Percentiles rank a stretch among this genome's conserved stretches.
Evolutionary conservation across 1,284 basidiomycete species (phyloP).

Genomic region (Takashimella koratensis): DNA sequence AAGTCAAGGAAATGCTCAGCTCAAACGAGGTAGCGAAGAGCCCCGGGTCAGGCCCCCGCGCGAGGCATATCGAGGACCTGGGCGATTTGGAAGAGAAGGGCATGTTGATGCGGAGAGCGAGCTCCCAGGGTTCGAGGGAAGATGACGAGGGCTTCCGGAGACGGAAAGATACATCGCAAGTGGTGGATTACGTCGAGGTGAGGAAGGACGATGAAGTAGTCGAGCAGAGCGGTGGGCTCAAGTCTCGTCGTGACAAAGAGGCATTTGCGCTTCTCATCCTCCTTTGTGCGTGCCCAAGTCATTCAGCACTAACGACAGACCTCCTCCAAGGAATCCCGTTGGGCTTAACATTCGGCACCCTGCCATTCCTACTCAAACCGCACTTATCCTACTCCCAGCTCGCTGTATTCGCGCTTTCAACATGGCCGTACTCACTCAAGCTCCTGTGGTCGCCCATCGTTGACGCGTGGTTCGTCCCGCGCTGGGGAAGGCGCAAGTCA

Average conservation of each 20-base stretch:
- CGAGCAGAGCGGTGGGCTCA: conserved; percentile 26
- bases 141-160: conserved; percentile 7
- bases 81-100: conserved; percentile 43
- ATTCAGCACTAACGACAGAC: conserved; percentile 53
- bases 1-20: not conserved
- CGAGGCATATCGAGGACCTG: conserved; percentile 38
- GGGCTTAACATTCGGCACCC: conserved; percentile 68
- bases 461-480: conserved; percentile 77
- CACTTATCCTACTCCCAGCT: conserved; percentile 95
- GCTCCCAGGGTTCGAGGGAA: conserved; percentile 14
- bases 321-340: conserved; percentile 89
- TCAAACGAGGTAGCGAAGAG: not conserved
- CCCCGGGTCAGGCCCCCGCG: conserved; percentile 7
- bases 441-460: conserved; percentile 97
- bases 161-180: not conserved
- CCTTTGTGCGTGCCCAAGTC: conserved; percentile 64
- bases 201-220: conserved; percentile 12
- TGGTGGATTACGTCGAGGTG: not conserved
- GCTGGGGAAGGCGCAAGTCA: conserved; percentile 80
- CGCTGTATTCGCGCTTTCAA: conserved; percentile 87
- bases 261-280: conserved; percentile 83
- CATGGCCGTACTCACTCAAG: conserved; percentile 97
- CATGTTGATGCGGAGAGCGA: conserved; percentile 17
- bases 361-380: conserved; percentile 93
- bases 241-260: conserved; percentile 60